Evolutionary conservation across 176 grass and related monocot genomes (phyloP), one percentile per base, ranked within the genome.

Genomic region (Zizania latifolia): DNA sequence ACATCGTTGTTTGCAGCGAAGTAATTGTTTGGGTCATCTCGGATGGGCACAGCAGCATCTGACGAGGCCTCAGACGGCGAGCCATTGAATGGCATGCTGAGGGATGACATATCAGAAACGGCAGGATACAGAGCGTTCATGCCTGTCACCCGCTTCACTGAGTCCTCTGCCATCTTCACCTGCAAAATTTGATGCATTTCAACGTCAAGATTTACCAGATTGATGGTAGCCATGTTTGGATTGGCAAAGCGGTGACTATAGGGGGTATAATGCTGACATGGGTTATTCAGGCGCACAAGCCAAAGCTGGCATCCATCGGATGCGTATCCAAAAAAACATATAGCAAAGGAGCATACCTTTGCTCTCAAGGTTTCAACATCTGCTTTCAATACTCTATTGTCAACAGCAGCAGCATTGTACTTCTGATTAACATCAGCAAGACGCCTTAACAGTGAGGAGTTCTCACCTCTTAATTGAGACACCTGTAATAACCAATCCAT

Each of bases 101-200:
- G 79, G 29, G 93, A 81, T 26, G 93, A 89, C 59, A 90, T 86
- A 46, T 90, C 81, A 17, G 84, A 81, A 26, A 46, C 75, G 0
- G 71, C 75, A 32, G 75, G 90, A 73, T 79, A 84, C 32, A 88
- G 14, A 0, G 91, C 46, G 2, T 77, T 84, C 51, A 87, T 69
- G 70, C 91, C 84, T 24, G 84, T 94, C 41, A 87, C 84, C 54
- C 91, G 88, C 72, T 92, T 92, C 72, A 98, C 89, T 0, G 85
- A 78, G 63, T 98, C 86, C 77, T 98, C 91, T 38, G 95, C 87
- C 87, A 97, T 93, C 79, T 97, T 93, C 80, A 90, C 93, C 93
- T 97, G 85, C 62, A 50, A 81, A 26, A 56, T 44, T 60, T 62
- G 15, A 68, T 68, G 24, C 22, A 58, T 15, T 29, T 19, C 11